Conservation (phyloP, 2,329 filamentous ascomycete genomes). For the Alternaria brassicicola region DNA sequence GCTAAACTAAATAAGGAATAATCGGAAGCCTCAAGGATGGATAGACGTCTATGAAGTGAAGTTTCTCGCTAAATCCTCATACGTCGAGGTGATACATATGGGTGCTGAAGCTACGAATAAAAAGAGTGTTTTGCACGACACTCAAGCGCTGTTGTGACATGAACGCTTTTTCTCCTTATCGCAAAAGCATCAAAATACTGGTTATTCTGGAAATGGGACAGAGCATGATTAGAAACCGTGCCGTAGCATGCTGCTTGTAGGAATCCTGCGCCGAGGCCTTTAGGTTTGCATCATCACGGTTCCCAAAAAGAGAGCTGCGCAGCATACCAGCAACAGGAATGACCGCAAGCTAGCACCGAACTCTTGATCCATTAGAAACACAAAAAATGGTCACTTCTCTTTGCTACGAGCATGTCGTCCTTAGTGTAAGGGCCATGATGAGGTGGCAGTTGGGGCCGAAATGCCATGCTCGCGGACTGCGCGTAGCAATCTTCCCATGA, state of each 20-base stretch:
- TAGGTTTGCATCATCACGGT: no score
- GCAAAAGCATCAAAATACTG: no score
- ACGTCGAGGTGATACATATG: background rate
- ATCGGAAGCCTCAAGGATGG: background rate
- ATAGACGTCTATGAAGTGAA: background rate
- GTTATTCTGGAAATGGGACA: no score
- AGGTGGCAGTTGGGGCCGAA: conserved; percentile 10
- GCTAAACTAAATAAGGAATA: background rate
- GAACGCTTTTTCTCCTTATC: background rate
- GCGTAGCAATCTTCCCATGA: background rate
- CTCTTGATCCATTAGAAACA: background rate
- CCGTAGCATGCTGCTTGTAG: no score
- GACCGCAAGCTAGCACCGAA: no score
- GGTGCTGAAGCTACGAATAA: background rate
- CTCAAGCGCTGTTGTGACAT: background rate
- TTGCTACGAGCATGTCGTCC: conserved; percentile 70
- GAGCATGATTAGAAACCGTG: no score
- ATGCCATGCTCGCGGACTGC: background rate
- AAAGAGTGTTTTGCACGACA: background rate
- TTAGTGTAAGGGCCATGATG: conserved; percentile 72
- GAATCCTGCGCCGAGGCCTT: no score
- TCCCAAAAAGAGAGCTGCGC: no score
- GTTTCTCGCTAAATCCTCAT: background rate
- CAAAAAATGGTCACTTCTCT: background rate
- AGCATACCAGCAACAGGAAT: no score